Base-by-base conservation (phyloP, 768 basidiomycete genomes). In the Rhodotorula babjevae region DNA sequence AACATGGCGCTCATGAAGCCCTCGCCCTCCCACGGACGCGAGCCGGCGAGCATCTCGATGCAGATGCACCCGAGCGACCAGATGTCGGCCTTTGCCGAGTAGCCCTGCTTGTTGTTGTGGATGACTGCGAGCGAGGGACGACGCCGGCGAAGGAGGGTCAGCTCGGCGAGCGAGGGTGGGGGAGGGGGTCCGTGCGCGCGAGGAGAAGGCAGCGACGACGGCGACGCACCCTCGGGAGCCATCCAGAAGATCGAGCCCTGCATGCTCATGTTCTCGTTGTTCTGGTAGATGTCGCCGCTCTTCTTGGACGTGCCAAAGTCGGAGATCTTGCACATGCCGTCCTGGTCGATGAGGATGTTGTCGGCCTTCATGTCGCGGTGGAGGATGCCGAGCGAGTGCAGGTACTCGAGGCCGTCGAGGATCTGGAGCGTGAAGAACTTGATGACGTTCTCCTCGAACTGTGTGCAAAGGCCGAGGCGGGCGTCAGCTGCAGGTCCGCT, bases 231-330 rank as follows among this genome's bases (percentile, higher is more conserved):
- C 93, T 78, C 94, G 0, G 94, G 94, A 18, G 94, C 94, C 95
- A 98, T 97, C 95, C 96, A 99, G 81, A 96, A 98, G 49, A 98
- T 90, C 29, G 94, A 94, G 36, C 96, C 96, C 80, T 93, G 91
- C 92, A 99, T 93, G 74, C 87, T 88, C 60, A 82, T 81, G 62
- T 90, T 90, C n/a, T 87, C 90, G 69, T 82, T 76, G 77, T 87
- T 87, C 64, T 88, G 85, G 74, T 90, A 88, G 63, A 90, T 86
- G 72, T 96, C 92, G 73, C 90, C 77, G n/a, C 81, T 93, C 72
- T 91, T 87, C 82, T 97, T 98, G n/a, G 93, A 95, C 68, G 98
- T 97, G 55, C 96, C 96, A 79, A 97, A 97, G 82, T 98, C 94
- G 6, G 93, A 94, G 63, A 99, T 98, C 82, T 98, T 98, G 85